phyloP scores from a whole-genome alignment of 345 rosid genomes.

The Bruguiera parviflora region DNA sequence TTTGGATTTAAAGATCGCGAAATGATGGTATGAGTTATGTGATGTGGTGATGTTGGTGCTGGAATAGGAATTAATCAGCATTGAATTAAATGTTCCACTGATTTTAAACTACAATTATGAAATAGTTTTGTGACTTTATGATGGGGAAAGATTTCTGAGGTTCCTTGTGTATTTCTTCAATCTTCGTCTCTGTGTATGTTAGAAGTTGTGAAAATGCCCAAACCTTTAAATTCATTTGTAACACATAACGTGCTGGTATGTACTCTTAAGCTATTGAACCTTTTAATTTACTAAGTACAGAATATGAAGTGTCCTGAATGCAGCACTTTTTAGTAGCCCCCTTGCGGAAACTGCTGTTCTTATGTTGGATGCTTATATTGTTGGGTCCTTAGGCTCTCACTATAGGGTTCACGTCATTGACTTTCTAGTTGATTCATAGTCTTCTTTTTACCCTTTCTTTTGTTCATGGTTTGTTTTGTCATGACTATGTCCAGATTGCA shows the following conservation, averaged over 20 bases:
- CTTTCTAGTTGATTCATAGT: not conserved
- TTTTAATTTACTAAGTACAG: too few species aligned
- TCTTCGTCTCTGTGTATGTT: not conserved
- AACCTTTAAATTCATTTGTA: too few species aligned
- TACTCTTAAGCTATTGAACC: too few species aligned
- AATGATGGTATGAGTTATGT: not conserved
- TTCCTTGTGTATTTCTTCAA: not conserved
- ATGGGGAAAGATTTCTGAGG: not conserved
- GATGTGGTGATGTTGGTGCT: not conserved
- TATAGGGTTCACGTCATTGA: too few species aligned
- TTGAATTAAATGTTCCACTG: not conserved
- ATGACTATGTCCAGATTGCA: conserved; percentile 63
- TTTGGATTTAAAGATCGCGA: not conserved
- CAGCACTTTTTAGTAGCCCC: too few species aligned
- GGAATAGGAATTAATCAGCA: not conserved
- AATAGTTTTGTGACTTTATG: not conserved
- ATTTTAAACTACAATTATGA: not conserved
- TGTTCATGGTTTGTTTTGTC: conserved; percentile 8
- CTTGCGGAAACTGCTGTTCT: too few species aligned
- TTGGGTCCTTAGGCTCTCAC: too few species aligned
- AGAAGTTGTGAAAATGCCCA: not conserved
- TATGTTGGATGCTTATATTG: too few species aligned
- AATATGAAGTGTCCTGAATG: too few species aligned
- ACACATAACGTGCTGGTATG: too few species aligned
- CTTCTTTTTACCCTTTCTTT: not conserved